phyloP scores from a whole-genome alignment of 2,329 filamentous ascomycete species.

The Colletotrichum cordylinicola region DNA sequence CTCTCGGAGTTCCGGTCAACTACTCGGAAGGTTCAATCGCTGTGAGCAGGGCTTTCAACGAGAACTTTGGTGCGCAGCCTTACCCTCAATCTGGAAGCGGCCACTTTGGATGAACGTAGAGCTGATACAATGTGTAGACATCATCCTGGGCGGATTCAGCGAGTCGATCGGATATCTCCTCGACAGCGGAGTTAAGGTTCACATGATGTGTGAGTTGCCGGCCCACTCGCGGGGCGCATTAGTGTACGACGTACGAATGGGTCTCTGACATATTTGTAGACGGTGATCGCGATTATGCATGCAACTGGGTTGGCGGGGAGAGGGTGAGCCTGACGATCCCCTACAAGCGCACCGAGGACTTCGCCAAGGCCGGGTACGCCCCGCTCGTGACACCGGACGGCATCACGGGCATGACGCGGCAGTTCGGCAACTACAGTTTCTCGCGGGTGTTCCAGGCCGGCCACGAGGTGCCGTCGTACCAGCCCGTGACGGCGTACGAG shows the following conservation, averaged over 20 bases:
- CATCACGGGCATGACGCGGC: constrained; percentile 71
- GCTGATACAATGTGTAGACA: constrained; percentile 31
- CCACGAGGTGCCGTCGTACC: constrained; percentile 59
- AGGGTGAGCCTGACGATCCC: constrained; percentile 63
- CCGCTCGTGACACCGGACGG: constrained; percentile 68
- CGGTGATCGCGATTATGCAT: constrained; percentile 48
- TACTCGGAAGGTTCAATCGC: constrained; percentile 39
- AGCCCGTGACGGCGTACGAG: constrained; percentile 53
- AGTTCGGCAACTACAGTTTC: constrained; percentile 72
- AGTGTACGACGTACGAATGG: background rate
- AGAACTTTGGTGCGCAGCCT: background rate
- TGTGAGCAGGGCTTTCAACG: constrained; percentile 1
- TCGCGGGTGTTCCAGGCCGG: constrained; percentile 63
- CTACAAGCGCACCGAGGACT: constrained; percentile 43
- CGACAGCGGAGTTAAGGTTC: constrained; percentile 62
- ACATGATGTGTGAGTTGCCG: constrained; percentile 56
- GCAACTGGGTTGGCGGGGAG: constrained; percentile 66
- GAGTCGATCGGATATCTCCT: constrained; percentile 48
- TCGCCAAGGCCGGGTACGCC: constrained; percentile 67
- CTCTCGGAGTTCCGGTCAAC: constrained; percentile 67
- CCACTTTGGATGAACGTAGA: background rate
- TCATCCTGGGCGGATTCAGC: constrained; percentile 38
- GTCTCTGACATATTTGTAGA: constrained; percentile 31
- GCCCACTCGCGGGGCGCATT: background rate
- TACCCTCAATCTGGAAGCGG: background rate